Evolutionary conservation across 2,329 filamentous ascomycete genomes (phyloP).

Genomic region (Endoconidiophora laricicola): DNA sequence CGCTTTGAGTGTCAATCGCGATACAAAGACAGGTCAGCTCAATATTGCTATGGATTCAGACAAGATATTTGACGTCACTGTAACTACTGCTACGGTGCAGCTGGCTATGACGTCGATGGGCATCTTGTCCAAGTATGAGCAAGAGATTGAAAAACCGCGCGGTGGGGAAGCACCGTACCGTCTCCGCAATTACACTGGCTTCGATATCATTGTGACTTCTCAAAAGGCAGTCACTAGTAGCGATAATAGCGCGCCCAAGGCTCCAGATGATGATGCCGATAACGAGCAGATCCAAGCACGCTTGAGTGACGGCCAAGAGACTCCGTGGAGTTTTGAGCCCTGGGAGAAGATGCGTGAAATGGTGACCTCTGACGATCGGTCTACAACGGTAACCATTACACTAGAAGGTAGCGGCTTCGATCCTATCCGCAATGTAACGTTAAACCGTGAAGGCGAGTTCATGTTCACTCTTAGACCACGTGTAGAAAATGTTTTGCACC

Average conservation of each 20-base stretch:
- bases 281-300: slow-evolving; percentile 45
- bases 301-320: slow-evolving; percentile 75
- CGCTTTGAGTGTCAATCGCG: slow-evolving; percentile 74
- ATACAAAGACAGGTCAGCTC: slow-evolving; percentile 56
- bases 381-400: slow-evolving; percentile 62
- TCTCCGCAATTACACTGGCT: slow-evolving; percentile 90
- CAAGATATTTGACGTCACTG: slow-evolving; percentile 77
- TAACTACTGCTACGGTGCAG: slow-evolving; percentile 88
- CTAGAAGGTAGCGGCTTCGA: slow-evolving; percentile 93
- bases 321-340: slow-evolving; percentile 91
- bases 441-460: slow-evolving; percentile 88
- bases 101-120: slow-evolving; percentile 83
- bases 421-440: slow-evolving; percentile 66
- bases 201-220: slow-evolving; percentile 62
- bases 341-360: slow-evolving; percentile 94
- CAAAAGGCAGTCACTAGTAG: slow-evolving; percentile 31
- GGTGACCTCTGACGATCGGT: slow-evolving; percentile 65
- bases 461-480: slow-evolving; percentile 80
- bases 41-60: slow-evolving; percentile 76
- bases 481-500: slow-evolving; percentile 70
- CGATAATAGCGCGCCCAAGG: neutral
- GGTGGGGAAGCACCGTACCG: slow-evolving; percentile 84
- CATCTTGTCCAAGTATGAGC: slow-evolving; percentile 69
- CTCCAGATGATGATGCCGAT: neutral
- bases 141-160: slow-evolving; percentile 80